Evolutionary conservation across 108 stramenopile species (phyloP), one percentile per base, ranked within the genome.

Genomic region (Fragilaria crotonensis): DNA sequence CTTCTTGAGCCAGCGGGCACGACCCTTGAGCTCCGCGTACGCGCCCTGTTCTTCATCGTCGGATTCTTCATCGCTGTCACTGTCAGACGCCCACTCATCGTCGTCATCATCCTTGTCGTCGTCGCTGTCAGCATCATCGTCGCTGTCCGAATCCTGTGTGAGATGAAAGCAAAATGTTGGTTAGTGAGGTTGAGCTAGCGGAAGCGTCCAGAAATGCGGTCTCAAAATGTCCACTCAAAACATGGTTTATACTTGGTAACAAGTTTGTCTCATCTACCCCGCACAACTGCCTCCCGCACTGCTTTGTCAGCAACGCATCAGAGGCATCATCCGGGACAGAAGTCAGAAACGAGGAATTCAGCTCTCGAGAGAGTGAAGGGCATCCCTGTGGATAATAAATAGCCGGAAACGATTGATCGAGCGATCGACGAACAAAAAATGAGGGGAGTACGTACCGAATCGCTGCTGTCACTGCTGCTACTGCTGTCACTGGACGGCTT

Each of bases 281-380:
- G n/a, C n/a, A n/a, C n/a, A n/a, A n/a, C n/a, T n/a, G n/a, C n/a
- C n/a, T n/a, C n/a, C n/a, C n/a, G n/a, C n/a, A n/a, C n/a, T n/a
- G 67, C 90, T 92, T 92, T 92, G 90, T 71, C 90, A 92, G 90
- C 73, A 83, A 79, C 71, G 67, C 33, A n/a, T 31, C 45, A 20
- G 57, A 33, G 66, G 77, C 63, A 67, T 36, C 25, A 22, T 48
- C 56, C 60, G 33, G 67, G n/a, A n/a, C n/a, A 58, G 44, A 51
- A 53, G 76, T 97, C 96, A 84, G 96, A 97, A 97, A 97, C 96
- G 96, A 97, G 96, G 96, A 97, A 97, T 92, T 93, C 86, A 83
- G 63, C 71, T 55, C 45, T 63, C 50, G 57, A 50, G 64, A 58
- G 52, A 33, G 62, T 70, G 67, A 75, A 75, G 74, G 66, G 72